These are phyloP conservation scores for Apostasia ramifera DNA, from an alignment of 106 monocot genomes.

Conservation along the genomic window DNA sequence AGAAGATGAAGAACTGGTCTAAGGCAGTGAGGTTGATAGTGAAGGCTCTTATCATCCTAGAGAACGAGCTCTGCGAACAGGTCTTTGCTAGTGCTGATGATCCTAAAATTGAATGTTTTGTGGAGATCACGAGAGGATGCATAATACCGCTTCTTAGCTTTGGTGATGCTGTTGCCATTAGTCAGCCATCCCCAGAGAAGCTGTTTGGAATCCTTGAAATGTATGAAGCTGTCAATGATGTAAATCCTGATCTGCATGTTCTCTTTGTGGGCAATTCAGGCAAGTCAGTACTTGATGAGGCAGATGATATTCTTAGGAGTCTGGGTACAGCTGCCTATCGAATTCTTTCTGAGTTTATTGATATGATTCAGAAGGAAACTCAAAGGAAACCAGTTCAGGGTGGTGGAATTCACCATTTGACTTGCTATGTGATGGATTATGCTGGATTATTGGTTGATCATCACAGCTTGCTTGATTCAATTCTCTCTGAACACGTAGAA, in stretches of 20 bases:
- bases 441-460: slow-evolving; percentile 22
- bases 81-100: slow-evolving; percentile 15
- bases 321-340: slow-evolving; percentile 27
- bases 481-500: slow-evolving; percentile 16
- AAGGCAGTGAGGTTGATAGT: slow-evolving; percentile 20
- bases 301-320: slow-evolving; percentile 15
- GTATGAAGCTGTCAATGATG: slow-evolving; percentile 16
- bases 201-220: slow-evolving; percentile 15
- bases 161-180: slow-evolving; percentile 42
- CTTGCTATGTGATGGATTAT: slow-evolving; percentile 51
- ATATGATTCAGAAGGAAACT: slow-evolving; percentile 17
- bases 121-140: slow-evolving; percentile 30
- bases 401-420: slow-evolving; percentile 44
- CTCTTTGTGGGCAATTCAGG: slow-evolving; percentile 27
- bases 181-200: slow-evolving; percentile 17
- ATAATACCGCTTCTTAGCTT: slow-evolving; percentile 52
- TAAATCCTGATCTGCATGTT: slow-evolving; percentile 19
- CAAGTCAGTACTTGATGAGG: slow-evolving; percentile 21
- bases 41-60: slow-evolving; percentile 16
- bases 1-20: slow-evolving; percentile 46
- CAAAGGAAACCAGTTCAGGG: slow-evolving; percentile 18
- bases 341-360: slow-evolving; percentile 29
- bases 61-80: slow-evolving; percentile 33
- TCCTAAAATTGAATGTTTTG: slow-evolving; percentile 25
- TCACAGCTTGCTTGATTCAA: slow-evolving; percentile 16